These are phyloP conservation scores for Lodderomyces parapsilosis DNA, from an alignment of 1,139 yeast genomes.

Conservation along the genomic window DNA sequence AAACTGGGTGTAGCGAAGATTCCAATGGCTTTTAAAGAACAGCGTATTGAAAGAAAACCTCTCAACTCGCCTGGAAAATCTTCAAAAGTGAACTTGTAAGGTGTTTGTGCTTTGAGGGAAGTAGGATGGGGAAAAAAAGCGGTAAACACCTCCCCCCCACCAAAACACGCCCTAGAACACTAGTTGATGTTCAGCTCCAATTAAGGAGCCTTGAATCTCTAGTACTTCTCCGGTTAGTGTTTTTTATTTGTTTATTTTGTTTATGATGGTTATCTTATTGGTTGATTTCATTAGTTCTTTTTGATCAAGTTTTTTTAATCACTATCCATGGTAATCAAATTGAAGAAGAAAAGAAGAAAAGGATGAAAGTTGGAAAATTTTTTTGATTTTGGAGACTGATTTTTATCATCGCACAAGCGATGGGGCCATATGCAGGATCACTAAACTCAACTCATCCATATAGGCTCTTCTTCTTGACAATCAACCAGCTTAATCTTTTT, in stretches of 20 bases:
- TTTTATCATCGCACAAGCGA: background rate
- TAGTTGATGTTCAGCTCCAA: conserved; percentile 1
- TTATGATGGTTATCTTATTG: conserved; percentile 1
- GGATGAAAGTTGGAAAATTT: conserved; percentile 6
- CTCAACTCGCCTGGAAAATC: conserved; percentile 17
- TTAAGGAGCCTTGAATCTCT: conserved; percentile 2
- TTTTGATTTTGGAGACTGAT: background rate
- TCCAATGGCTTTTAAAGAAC: conserved; percentile 9
- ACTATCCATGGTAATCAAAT: conserved; percentile 48
- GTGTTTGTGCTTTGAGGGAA: conserved; percentile 1
- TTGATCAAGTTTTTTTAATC: conserved; percentile 25
- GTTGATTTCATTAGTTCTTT: conserved; percentile 11
- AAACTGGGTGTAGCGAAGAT: conserved; percentile 8
- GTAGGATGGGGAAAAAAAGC: background rate
- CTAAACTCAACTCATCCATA: background rate
- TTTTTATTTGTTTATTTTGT: conserved; percentile 14
- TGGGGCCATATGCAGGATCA: background rate
- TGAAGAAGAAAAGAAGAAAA: conserved; percentile 16
- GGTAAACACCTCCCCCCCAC: background rate
- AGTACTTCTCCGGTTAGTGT: background rate
- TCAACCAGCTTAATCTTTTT: background rate
- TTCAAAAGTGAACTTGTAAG: conserved; percentile 13
- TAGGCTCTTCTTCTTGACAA: background rate
- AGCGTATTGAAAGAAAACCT: conserved; percentile 16
- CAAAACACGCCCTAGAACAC: too few species aligned